These are phyloP conservation scores for Breynia disticha DNA, from an alignment of 441 rosid genomes.

Conservation along the genomic window DNA sequence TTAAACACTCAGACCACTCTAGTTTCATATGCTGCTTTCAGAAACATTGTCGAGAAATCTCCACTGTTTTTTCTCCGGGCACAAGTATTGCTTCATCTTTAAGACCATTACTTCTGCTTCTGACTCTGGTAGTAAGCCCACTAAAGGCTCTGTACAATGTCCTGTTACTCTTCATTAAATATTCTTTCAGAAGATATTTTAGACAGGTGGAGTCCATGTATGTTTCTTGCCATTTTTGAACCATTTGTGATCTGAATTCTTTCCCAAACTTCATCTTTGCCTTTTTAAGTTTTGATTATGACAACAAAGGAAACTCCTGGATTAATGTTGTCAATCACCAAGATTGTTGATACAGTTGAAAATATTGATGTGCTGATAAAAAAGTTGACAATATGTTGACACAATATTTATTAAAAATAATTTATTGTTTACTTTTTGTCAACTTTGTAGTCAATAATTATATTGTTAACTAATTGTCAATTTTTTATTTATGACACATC, in stretches of 20 bases:
- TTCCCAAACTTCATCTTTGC: slow-evolving; percentile 62
- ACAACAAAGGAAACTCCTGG: too few relatives aligned
- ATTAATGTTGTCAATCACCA: too few relatives aligned
- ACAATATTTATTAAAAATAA: too few relatives aligned
- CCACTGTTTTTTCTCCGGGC: slow-evolving; percentile 37
- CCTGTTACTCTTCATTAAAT: slow-evolving; percentile 28
- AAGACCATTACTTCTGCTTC: slow-evolving; percentile 17
- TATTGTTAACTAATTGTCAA: too few relatives aligned
- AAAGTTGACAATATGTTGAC: too few relatives aligned
- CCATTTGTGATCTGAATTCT: slow-evolving; percentile 56
- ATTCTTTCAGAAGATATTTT: slow-evolving; percentile 41
- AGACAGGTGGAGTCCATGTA: slow-evolving; percentile 56
- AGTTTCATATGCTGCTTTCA: slow-evolving; percentile 39
- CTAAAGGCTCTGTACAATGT: slow-evolving; percentile 74
- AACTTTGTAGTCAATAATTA: too few relatives aligned
- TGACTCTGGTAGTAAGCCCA: slow-evolving; percentile 31
- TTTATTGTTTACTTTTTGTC: too few relatives aligned
- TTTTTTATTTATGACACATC: too few relatives aligned
- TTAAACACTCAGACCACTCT: too few relatives aligned
- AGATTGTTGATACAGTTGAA: too few relatives aligned
- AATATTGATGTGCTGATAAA: too few relatives aligned
- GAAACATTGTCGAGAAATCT: slow-evolving; percentile 47
- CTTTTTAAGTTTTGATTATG: not conserved
- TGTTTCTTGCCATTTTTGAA: slow-evolving; percentile 68
- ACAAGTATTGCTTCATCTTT: not conserved